These are phyloP conservation scores for Phragmites australis DNA, from an alignment of 176 grass and related monocot genomes.

Conservation along the genomic window DNA sequence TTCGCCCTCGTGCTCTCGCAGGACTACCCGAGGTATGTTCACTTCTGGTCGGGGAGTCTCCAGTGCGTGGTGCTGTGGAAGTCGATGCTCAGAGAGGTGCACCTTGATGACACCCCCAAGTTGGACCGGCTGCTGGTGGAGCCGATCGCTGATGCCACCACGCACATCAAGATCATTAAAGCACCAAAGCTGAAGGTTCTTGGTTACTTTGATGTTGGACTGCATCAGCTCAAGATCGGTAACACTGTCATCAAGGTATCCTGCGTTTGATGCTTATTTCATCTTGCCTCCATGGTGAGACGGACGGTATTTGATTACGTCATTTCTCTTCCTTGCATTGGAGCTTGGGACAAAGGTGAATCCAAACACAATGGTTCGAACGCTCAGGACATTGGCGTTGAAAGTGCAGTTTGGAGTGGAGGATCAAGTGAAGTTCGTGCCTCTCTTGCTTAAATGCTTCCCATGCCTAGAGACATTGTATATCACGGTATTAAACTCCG, in stretches of 20 bases:
- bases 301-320: background rate
- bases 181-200: constrained; percentile 48
- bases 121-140: constrained; percentile 46
- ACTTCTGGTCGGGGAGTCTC: constrained; percentile 50
- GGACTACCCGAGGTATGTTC: constrained; percentile 51
- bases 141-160: constrained; percentile 24
- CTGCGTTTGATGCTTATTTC: background rate
- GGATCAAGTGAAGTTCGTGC: constrained; percentile 54
- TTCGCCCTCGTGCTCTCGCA: constrained; percentile 38
- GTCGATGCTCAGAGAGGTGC: constrained; percentile 46
- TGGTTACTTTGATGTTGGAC: constrained; percentile 43
- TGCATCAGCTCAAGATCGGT: constrained; percentile 57
- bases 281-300: background rate
- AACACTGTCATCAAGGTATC: constrained; percentile 51
- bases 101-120: constrained; percentile 47
- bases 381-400: constrained; percentile 46
- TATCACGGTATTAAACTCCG: constrained; percentile 36
- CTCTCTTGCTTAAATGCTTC: constrained; percentile 54
- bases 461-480: constrained; percentile 57
- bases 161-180: constrained; percentile 47
- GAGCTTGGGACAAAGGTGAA: constrained; percentile 50
- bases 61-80: constrained; percentile 41
- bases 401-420: constrained; percentile 45
- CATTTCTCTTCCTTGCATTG: constrained; percentile 25
- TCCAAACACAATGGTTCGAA: constrained; percentile 43